A percentile compares a stretch with the other conserved stretches of the same genome.
Conservation (phyloP, 1,284 basidiomycete genomes). For the Tilletia walkeri region DNA sequence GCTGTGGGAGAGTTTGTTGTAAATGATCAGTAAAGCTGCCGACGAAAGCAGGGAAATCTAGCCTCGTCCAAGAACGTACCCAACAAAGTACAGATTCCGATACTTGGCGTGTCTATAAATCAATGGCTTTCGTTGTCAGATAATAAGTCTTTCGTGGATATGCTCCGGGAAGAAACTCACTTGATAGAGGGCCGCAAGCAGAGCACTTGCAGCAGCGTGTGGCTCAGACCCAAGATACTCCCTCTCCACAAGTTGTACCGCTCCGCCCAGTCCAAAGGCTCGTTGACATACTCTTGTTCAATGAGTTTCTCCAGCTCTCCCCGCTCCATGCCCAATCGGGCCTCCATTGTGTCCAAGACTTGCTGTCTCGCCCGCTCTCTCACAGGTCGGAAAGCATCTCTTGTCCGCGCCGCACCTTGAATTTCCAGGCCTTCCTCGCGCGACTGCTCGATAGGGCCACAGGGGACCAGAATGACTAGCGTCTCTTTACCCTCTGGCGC, state of each 20-base stretch:
- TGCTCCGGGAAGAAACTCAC: conserved; percentile 23
- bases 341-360: conserved; percentile 39
- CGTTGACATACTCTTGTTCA: conserved; percentile 41
- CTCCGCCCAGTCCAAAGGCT: conserved; percentile 57
- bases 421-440: conserved; percentile 33
- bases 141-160: background rate
- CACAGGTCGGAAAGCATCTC: conserved; percentile 32
- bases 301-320: conserved; percentile 42
- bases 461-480: conserved; percentile 57
- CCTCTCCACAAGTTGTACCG: conserved; percentile 57
- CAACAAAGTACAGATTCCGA: conserved; percentile 56
- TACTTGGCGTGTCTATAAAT: conserved; percentile 29
- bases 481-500: conserved; percentile 57
- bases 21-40: background rate
- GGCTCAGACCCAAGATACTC: conserved; percentile 56
- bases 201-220: conserved; percentile 55
- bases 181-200: conserved; percentile 54
- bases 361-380: conserved; percentile 36
- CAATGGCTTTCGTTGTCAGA: conserved; percentile 3
- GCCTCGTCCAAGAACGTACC: conserved; percentile 22
- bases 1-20: background rate
- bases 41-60: background rate
- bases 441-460: conserved; percentile 48
- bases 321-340: conserved; percentile 33
- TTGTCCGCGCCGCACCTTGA: conserved; percentile 31